Evolutionary conservation across 2,329 filamentous ascomycete genomes (phyloP).

Genomic region (Plectosphaerella cucumerina): DNA sequence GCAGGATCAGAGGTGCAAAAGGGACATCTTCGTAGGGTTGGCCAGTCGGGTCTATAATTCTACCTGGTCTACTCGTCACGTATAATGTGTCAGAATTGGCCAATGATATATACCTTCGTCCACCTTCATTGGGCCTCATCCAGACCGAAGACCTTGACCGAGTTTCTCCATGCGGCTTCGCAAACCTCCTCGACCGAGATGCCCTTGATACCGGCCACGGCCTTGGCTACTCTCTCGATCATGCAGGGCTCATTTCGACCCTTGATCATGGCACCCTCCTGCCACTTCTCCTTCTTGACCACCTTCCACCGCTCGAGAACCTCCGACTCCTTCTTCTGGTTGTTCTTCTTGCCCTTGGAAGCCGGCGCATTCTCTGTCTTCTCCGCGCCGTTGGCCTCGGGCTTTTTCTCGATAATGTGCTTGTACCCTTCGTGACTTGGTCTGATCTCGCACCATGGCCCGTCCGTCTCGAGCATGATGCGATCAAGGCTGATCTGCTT

Average conservation of each 20-base stretch:
- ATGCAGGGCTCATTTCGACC: constrained; percentile 89
- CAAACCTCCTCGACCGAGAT: constrained; percentile 76
- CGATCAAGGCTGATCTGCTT: constrained; percentile 71
- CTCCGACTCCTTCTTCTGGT: constrained; percentile 58
- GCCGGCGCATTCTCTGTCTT: constrained; percentile 13
- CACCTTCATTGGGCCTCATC: constrained; percentile 29
- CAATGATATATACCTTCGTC: too few relatives aligned
- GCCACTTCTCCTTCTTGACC: constrained; percentile 96
- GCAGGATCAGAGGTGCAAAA: constrained; percentile 57
- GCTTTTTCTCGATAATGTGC: constrained; percentile 48
- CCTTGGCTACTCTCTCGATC: constrained; percentile 82
- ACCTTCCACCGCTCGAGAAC: constrained; percentile 71
- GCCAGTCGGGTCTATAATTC: too few relatives aligned
- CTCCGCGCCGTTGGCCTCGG: constrained; percentile 18
- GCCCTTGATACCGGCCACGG: constrained; percentile 82
- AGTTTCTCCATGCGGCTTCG: constrained; percentile 83
- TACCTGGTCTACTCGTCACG: too few relatives aligned
- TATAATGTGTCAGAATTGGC: too few relatives aligned
- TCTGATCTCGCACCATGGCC: constrained; percentile 95
- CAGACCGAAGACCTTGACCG: constrained; percentile 72
- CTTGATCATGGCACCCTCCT: constrained; percentile 84
- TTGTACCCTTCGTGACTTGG: constrained; percentile 82
- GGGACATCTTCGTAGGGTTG: constrained; percentile 21
- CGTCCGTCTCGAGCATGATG: constrained; percentile 94
- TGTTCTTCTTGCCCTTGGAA: constrained; percentile 38